phyloP scores from a whole-genome alignment of 2,329 filamentous ascomycete species.

The Cryphonectria radicalis region DNA sequence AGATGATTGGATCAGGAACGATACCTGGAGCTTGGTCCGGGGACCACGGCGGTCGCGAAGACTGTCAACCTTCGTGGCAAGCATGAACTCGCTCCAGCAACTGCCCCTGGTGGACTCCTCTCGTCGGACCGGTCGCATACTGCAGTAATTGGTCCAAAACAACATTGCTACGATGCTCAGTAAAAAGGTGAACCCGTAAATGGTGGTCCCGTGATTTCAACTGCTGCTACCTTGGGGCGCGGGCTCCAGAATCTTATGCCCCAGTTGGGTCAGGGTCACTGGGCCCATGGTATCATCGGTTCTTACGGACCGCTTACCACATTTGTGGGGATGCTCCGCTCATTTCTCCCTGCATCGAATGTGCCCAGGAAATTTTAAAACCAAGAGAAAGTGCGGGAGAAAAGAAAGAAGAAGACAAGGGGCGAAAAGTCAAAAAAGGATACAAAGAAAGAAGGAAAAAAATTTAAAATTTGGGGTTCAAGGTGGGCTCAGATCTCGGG shows the following conservation, averaged over 20 bases:
- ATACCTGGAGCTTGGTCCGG: not conserved
- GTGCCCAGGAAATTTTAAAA: not conserved
- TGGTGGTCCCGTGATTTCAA: not conserved
- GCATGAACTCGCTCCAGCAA: conserved; percentile 2
- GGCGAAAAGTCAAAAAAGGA: not conserved
- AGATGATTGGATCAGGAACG: conserved; percentile 8
- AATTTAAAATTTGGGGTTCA: not conserved
- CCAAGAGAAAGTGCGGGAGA: not conserved
- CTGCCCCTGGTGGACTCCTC: not conserved
- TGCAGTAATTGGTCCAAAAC: not conserved
- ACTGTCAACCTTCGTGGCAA: not conserved
- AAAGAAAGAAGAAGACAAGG: not conserved
- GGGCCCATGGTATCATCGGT: conserved; percentile 6
- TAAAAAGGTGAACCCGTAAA: not conserved
- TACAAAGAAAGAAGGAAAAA: not conserved
- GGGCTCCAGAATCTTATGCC: not conserved
- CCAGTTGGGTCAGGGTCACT: not conserved
- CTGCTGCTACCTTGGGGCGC: not conserved
- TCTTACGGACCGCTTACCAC: conserved; percentile 1
- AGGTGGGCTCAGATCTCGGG: not conserved
- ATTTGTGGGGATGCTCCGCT: not conserved
- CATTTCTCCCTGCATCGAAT: not conserved
- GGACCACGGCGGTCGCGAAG: conserved; percentile 2
- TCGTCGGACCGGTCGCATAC: not conserved
- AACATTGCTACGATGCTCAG: not conserved